Percentiles rank a stretch among this genome's conserved stretches.
Conservation (phyloP, 345 rosid genomes). For the Populus davidiana region DNA sequence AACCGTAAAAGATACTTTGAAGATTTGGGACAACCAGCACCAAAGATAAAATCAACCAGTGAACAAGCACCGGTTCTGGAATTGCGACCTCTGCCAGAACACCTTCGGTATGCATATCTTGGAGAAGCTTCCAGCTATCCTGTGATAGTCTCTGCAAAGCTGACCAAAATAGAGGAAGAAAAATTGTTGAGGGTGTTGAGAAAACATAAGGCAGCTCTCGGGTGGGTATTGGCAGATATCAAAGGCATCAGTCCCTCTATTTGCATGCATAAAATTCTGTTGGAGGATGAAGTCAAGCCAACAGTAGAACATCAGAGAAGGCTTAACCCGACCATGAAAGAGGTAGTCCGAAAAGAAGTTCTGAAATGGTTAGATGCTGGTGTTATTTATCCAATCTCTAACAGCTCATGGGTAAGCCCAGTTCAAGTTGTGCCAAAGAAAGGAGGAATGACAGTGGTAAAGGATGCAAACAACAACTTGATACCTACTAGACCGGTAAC, state of each 20-base stretch:
- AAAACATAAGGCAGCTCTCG: neutral
- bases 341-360: neutral
- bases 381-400: neutral
- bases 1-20: neutral
- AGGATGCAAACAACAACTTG: neutral
- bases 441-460: no score
- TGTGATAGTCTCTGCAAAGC: neutral
- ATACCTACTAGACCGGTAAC: neutral
- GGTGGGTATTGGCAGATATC: neutral
- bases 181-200: neutral
- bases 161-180: neutral
- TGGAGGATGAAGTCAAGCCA: neutral
- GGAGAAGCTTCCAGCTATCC: neutral
- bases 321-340: neutral
- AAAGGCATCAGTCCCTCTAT: neutral
- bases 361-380: neutral
- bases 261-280: neutral
- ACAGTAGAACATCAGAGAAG: neutral
- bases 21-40: neutral
- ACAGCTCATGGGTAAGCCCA: neutral
- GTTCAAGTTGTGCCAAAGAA: neutral
- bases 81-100: neutral
- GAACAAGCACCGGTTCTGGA: neutral
- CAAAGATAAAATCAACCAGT: neutral
- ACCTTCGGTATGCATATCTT: neutral